Base-by-base conservation (phyloP, 73 alveolate genomes). In the Blepharisma stoltei region DNA sequence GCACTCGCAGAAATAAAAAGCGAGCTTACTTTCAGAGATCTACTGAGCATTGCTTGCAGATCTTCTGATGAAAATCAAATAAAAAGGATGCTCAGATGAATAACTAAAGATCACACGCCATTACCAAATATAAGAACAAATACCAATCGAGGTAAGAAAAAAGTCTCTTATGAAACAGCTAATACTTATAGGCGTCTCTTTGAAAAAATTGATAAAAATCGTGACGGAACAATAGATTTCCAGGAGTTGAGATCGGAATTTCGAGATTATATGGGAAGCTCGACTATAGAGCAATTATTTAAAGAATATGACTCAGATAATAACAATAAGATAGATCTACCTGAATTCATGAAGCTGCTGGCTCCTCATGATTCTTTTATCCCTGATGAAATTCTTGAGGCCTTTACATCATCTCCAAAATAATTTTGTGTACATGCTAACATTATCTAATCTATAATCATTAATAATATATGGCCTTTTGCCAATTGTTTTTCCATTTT, bases 261-360 rank as follows among this genome's bases (percentile, higher is more conserved):
- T 14, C 37, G 45, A 60, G 73, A 60, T 1, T 9, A 25, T 2
- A 14, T 60, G 18, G 14, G 49, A 14, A 14, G 14, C 23, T 14
- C 14, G 23, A 60, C 48, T 25, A 60, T 60, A 18, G 73, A 60
- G 23, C 46, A 60, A 25, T 14, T 60, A 38, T 60, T 60, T 25
- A 25, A 14, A 18, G 73, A 60, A 60, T 60, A 60, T 25, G 73
- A 60, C 46, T 60, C 45, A 14, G 73, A 60, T 25, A 9, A 38
- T 25, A 60, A 60, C 73, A 38, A 38, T 25, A 18, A 9, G 37
- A n/a, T 60, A 8, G 73, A 60, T 60, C 5, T 60, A n/a, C n/a
- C 14, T 20, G 73, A 60, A 25, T 60, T 60, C 23, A 38, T 60
- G 73, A n/a, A 38, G 45, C 73, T 60, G 14, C 23, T 60, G 46